These are phyloP conservation scores for Tetracentron sinense DNA, from an alignment of 164 flowering plant species.

Conservation along the genomic window DNA sequence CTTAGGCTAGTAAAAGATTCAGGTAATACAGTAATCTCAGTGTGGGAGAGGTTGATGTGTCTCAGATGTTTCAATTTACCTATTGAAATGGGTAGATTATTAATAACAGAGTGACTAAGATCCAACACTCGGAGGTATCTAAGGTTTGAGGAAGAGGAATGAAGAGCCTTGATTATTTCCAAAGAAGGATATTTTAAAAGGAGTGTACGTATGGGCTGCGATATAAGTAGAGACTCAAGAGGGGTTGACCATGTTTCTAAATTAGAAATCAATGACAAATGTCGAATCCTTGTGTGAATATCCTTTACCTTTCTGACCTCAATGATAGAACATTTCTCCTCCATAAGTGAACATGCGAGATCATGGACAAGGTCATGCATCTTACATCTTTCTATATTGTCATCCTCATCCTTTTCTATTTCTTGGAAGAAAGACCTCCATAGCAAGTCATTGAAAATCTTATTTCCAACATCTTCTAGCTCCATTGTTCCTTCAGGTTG, in stretches of 20 bases:
- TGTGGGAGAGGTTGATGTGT: constrained; percentile 1
- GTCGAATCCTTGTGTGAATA: not conserved
- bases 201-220: not conserved
- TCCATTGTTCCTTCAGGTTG: not conserved
- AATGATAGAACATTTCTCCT: not conserved
- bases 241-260: too few species aligned
- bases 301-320: not conserved
- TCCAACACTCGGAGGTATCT: constrained; percentile 7
- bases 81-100: constrained; percentile 1
- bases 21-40: not conserved
- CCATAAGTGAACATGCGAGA: constrained; percentile 6
- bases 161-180: too few species aligned
- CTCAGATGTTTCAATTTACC: constrained; percentile 15
- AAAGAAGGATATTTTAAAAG: not conserved
- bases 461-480: constrained; percentile 13
- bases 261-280: not conserved
- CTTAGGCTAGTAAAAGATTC: constrained; percentile 1
- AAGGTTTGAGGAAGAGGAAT: not conserved
- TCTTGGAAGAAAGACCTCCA: constrained; percentile 16
- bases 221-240: not conserved
- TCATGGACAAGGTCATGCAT: constrained; percentile 23
- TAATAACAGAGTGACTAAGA: not conserved
- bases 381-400: not conserved
- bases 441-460: constrained; percentile 4
- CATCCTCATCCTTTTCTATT: not conserved